Percentiles rank a stretch among this genome's conserved stretches.
These are phyloP conservation scores for Fraxinus dipetala DNA, from an alignment of 305 asterid species.

Conservation along the genomic window DNA sequence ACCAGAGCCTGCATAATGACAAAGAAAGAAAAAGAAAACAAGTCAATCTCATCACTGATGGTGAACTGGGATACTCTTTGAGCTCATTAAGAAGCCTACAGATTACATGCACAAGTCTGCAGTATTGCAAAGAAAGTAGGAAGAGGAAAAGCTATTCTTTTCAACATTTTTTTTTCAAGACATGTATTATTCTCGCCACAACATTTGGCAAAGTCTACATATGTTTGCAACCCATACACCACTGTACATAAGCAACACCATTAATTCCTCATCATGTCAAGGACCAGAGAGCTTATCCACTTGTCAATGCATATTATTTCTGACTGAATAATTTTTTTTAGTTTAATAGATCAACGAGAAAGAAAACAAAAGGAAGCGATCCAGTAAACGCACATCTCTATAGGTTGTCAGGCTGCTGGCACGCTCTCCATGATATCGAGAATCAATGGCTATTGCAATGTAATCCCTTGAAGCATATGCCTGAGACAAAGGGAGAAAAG, in stretches of 20 bases:
- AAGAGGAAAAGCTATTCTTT: not conserved
- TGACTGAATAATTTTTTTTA: not conserved
- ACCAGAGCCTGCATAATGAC: slow-evolving; percentile 62
- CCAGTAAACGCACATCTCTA: slow-evolving; percentile 52
- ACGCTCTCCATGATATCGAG: slow-evolving; percentile 97
- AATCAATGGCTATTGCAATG: slow-evolving; percentile 82
- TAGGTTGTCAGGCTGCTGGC: slow-evolving; percentile 72
- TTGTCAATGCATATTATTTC: not conserved
- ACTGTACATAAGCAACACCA: not conserved
- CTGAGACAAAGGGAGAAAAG: slow-evolving; percentile 37
- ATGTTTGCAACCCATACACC: not conserved
- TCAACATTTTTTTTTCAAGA: not conserved
- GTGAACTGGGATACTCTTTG: not conserved
- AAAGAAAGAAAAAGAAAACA: not conserved
- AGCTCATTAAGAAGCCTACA: slow-evolving; percentile 2
- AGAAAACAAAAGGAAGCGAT: slow-evolving; percentile 17
- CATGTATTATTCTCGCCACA: not conserved
- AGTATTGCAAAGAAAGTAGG: not conserved
- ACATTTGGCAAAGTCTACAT: not conserved
- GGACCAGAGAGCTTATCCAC: not conserved
- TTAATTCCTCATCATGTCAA: not conserved
- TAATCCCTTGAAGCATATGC: slow-evolving; percentile 93
- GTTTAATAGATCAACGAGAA: slow-evolving; percentile 11
- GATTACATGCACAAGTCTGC: not conserved
- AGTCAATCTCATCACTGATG: not conserved